Percentiles rank a stretch among this genome's conserved stretches.
phyloP scores from a whole-genome alignment of 2,329 filamentous ascomycete species.

The Coleophoma cylindrospora region DNA sequence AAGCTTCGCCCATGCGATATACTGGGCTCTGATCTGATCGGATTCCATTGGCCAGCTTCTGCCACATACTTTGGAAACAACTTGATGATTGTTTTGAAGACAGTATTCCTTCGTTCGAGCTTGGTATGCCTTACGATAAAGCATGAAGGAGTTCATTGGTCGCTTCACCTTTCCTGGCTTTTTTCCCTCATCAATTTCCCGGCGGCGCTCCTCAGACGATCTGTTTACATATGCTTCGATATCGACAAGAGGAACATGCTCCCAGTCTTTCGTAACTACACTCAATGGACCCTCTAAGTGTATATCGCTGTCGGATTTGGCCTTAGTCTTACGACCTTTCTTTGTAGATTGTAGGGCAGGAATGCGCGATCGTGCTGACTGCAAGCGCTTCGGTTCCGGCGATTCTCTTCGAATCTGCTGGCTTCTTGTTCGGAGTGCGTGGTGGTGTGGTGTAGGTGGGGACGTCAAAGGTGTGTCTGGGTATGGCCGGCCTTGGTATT shows the following conservation, averaged over 20 bases:
- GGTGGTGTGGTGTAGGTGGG: slow-evolving; percentile 38
- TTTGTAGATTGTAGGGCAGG: slow-evolving; percentile 28
- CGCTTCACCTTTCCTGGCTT: slow-evolving; percentile 74
- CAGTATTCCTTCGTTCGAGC: slow-evolving; percentile 80
- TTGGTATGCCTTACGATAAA: slow-evolving; percentile 91
- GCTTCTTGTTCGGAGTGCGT: slow-evolving; percentile 23
- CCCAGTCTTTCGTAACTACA: slow-evolving; percentile 59
- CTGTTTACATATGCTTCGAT: slow-evolving; percentile 79
- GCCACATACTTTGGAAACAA: slow-evolving; percentile 84
- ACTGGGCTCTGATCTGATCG: slow-evolving; percentile 65
- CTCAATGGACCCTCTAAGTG: slow-evolving; percentile 65
- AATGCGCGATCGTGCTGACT: background rate
- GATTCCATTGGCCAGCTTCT: slow-evolving; percentile 81
- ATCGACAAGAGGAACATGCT: slow-evolving; percentile 62
- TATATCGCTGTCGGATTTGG: slow-evolving; percentile 38
- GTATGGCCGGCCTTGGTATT: slow-evolving; percentile 25
- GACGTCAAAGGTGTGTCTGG: slow-evolving; percentile 45
- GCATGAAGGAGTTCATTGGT: slow-evolving; percentile 97
- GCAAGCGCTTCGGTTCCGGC: slow-evolving; percentile 12
- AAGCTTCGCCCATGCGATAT: slow-evolving; percentile 71
- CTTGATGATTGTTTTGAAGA: slow-evolving; percentile 85
- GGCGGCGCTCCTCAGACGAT: slow-evolving; percentile 56
- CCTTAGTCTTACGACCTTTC: slow-evolving; percentile 29
- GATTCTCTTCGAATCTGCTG: slow-evolving; percentile 17
- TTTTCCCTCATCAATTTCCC: slow-evolving; percentile 66